Evolutionary conservation across 345 rosid genomes (phyloP), one percentile per base, ranked within the genome.

Genomic region (Pugionium cornutum): DNA sequence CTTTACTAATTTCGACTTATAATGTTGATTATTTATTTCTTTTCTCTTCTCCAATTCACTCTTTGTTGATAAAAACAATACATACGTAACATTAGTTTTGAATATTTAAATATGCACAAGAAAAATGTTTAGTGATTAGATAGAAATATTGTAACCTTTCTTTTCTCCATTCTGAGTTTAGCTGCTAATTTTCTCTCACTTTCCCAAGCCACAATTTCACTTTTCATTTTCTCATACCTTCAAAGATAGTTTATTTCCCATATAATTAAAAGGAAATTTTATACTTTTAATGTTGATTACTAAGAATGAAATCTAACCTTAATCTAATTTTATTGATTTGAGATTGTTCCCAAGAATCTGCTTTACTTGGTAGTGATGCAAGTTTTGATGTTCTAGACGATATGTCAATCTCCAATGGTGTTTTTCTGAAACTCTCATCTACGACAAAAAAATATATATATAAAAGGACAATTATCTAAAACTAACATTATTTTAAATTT

Each of bases 281-380:
- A 55, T 49, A 55, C 2, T 39, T 45, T 5, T 7, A 3, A 49
- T 32, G n/a, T 50, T 40, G 58, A 58, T 52, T 37, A 43, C 9
- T 26, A 55, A 55, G 5, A 52, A 45, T 32, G 53, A 63, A 69
- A 33, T 31, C 2, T 41, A 30, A 84, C 98, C 88, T 51, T 77
- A 70, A 67, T 66, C 69, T 78, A 5, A 80, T 80, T 80, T 76
- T 84, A 48, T 79, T 68, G 29, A 83, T 73, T 48, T 77, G 80
- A 60, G 78, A 65, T 63, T 47, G 80, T 80, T 92, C 89, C 96
- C 98, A 85, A 28, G 95, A 69, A 68, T 84, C 86, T 51, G 73
- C 78, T 78, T 77, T 79, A 26, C 73, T 65, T 69, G 70, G 75
- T 7, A 2, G 61, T 41, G 65, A 68, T 41, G 60, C 64, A 7